These are phyloP conservation scores for Aphanomyces euteiches DNA, from an alignment of 352 stramenopile species.

Conservation along the genomic window DNA sequence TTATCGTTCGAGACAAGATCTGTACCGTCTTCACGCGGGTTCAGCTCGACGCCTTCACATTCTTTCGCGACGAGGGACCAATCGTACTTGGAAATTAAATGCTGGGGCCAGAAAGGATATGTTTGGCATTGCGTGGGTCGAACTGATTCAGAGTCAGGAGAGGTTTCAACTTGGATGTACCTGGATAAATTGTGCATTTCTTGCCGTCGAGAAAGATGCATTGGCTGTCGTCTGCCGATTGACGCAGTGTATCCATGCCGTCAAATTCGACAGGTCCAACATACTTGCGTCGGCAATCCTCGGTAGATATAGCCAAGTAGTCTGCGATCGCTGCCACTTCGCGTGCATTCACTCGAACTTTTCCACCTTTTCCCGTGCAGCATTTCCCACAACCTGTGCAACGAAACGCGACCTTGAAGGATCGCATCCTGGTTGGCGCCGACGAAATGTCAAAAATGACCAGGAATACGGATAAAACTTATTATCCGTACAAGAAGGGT, in stretches of 20 bases:
- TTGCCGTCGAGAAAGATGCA: slow-evolving; percentile 32
- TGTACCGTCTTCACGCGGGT: not conserved
- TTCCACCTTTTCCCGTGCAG: slow-evolving; percentile 63
- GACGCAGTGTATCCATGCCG: slow-evolving; percentile 31
- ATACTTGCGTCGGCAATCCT: slow-evolving; percentile 40
- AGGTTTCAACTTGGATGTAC: slow-evolving; percentile 31
- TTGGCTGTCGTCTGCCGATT: slow-evolving; percentile 42
- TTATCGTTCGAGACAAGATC: slow-evolving; percentile 42
- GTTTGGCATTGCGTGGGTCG: slow-evolving; percentile 74
- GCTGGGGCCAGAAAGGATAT: slow-evolving; percentile 78
- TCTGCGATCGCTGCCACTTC: slow-evolving; percentile 50
- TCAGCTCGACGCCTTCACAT: slow-evolving; percentile 59
- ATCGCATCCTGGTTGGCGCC: slow-evolving; percentile 5
- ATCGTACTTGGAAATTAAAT: slow-evolving; percentile 75
- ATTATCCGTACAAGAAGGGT: not conserved
- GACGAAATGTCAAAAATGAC: not conserved
- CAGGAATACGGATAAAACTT: not conserved
- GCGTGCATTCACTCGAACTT: slow-evolving; percentile 59
- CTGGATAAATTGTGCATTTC: slow-evolving; percentile 66
- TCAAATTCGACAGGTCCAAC: slow-evolving; percentile 32
- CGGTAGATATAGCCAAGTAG: slow-evolving; percentile 36
- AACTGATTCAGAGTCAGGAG: slow-evolving; percentile 32
- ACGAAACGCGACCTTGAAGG: slow-evolving; percentile 41
- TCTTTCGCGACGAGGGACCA: slow-evolving; percentile 56
- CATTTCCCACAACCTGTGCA: slow-evolving; percentile 77